Percentiles rank a stretch among this genome's conserved stretches.
These are phyloP conservation scores for Bromus sterilis DNA, from an alignment of 176 grass and related monocot genomes.

Conservation along the genomic window DNA sequence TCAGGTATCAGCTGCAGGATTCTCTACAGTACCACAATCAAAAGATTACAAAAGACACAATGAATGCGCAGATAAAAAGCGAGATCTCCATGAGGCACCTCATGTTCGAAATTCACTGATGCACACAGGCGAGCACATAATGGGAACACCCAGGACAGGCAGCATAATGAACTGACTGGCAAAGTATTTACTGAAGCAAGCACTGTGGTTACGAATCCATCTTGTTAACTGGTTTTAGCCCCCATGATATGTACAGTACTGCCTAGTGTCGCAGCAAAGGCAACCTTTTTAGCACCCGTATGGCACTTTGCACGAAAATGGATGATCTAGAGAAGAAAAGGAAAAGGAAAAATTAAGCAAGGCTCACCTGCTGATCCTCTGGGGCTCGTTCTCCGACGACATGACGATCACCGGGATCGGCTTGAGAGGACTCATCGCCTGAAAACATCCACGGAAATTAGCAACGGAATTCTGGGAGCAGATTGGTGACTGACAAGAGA, in stretches of 20 bases:
- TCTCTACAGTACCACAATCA: background rate
- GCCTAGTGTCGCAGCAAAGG: background rate
- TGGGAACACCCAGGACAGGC: background rate
- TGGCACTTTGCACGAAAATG: background rate
- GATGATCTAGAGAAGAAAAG: background rate
- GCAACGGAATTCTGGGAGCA: background rate
- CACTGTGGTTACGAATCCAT: background rate
- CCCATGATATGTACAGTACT: background rate
- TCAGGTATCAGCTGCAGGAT: background rate
- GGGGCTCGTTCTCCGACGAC: constrained; percentile 97
- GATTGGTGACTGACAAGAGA: background rate
- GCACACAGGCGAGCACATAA: background rate
- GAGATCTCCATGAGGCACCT: constrained; percentile 5
- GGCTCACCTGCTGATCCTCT: constrained; percentile 86
- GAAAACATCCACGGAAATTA: constrained; percentile 1
- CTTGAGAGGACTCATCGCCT: constrained; percentile 70
- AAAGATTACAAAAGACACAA: background rate
- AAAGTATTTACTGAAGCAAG: constrained; percentile 1
- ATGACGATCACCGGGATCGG: constrained; percentile 90
- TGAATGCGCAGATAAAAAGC: background rate
- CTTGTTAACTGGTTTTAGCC: background rate
- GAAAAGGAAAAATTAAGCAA: fast-evolving
- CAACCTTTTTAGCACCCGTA: background rate
- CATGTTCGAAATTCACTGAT: background rate
- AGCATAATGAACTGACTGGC: background rate